A percentile compares a stretch with the other conserved stretches of the same genome.
These are phyloP conservation scores for Xylaria cubensis DNA, from an alignment of 495 filamentous ascomycete genomes.

Conservation along the genomic window DNA sequence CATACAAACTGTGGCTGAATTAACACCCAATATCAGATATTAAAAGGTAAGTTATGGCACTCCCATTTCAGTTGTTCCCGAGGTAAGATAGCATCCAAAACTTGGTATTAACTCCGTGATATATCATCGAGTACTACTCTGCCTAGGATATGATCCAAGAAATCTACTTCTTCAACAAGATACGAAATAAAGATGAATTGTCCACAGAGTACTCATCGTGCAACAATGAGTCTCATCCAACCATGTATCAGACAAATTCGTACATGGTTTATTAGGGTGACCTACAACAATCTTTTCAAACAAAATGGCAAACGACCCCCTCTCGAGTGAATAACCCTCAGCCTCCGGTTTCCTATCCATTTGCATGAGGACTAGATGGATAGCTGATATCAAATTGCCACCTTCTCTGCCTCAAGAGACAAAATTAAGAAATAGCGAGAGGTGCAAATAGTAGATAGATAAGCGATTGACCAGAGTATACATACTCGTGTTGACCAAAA, in stretches of 20 bases:
- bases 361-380: neutral
- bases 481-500: slow-evolving; percentile 9
- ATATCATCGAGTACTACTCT: neutral
- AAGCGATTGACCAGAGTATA: neutral
- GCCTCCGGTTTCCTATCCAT: neutral
- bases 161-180: neutral
- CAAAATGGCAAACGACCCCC: neutral
- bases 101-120: neutral
- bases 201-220: neutral
- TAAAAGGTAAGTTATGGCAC: too few relatives aligned
- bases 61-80: too few relatives aligned
- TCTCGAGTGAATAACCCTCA: neutral
- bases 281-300: slow-evolving; percentile 4
- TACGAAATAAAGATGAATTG: neutral
- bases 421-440: neutral
- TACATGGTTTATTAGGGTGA: slow-evolving; percentile 4
- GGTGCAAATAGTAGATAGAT: neutral
- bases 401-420: neutral
- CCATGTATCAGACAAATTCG: neutral
- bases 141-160: neutral
- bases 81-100: too few relatives aligned
- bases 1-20: neutral
- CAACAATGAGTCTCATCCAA: neutral
- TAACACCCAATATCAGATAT: neutral
- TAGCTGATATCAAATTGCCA: slow-evolving; percentile 4